Conservation (phyloP, 140 eudicot species). For the Anethum foeniculum region DNA sequence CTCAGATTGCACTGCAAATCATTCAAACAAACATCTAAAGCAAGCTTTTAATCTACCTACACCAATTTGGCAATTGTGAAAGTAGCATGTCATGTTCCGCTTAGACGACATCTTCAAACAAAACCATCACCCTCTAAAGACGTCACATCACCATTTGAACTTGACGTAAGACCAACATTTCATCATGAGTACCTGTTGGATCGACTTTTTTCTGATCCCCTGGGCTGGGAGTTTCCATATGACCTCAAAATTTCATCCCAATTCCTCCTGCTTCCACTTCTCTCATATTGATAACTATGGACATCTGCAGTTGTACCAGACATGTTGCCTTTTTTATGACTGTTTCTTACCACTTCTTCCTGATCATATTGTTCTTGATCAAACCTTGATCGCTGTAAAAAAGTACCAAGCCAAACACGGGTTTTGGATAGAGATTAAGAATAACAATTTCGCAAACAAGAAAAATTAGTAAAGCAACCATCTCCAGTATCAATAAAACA, state of each 20-base stretch:
- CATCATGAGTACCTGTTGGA: constrained; percentile 27
- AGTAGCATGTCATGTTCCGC: neutral
- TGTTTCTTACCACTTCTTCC: constrained; percentile 66
- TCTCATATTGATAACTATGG: constrained; percentile 36
- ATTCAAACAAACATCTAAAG: constrained; percentile 8
- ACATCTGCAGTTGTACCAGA: constrained; percentile 43
- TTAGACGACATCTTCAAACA: neutral
- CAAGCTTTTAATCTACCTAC: neutral
- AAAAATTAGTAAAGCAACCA: neutral
- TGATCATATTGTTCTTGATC: constrained; percentile 56
- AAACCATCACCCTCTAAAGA: neutral
- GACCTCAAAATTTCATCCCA: constrained; percentile 57
- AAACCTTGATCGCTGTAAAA: constrained; percentile 55
- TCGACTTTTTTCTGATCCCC: constrained; percentile 43
- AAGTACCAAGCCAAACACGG: constrained; percentile 19
- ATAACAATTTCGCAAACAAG: neutral
- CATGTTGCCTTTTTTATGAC: constrained; percentile 32
- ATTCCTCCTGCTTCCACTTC: constrained; percentile 42
- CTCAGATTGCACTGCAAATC: neutral
- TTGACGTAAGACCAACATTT: neutral
- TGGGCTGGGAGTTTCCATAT: constrained; percentile 32
- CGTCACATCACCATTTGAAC: neutral
- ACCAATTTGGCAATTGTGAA: neutral
- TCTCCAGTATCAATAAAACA: neutral
- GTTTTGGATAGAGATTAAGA: neutral